phyloP scores from a whole-genome alignment of 345 rosid species.

The Brassica nigra region DNA sequence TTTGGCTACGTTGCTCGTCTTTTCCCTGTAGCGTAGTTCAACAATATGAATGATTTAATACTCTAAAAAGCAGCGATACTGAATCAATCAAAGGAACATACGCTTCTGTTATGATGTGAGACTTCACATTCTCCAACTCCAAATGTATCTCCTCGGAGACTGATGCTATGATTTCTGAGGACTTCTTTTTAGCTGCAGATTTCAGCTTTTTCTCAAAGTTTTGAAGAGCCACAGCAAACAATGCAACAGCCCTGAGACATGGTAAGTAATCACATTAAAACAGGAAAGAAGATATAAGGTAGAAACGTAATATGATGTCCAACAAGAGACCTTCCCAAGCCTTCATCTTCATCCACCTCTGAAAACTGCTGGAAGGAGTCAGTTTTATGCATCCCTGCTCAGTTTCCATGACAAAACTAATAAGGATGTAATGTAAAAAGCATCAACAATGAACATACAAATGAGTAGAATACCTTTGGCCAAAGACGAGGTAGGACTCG shows the following conservation, averaged over 20 bases:
- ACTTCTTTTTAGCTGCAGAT: conserved; percentile 64
- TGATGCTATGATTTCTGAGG: conserved; percentile 72
- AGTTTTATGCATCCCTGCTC: conserved; percentile 50
- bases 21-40: conserved; percentile 53
- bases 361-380: conserved; percentile 51
- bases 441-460: conserved; percentile 4
- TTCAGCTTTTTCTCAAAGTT: conserved; percentile 69
- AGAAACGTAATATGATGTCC: conserved; percentile 9
- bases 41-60: conserved; percentile 34
- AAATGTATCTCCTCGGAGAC: conserved; percentile 64
- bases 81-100: conserved; percentile 43
- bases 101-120: conserved; percentile 73
- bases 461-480: conserved; percentile 55
- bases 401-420: conserved; percentile 20
- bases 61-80: conserved; percentile 20
- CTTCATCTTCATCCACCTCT: conserved; percentile 65
- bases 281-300: conserved; percentile 14
- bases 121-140: conserved; percentile 64
- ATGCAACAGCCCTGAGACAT: conserved; percentile 63
- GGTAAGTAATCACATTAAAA: conserved; percentile 37
- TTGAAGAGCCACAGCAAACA: conserved; percentile 68
- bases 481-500: conserved; percentile 49
- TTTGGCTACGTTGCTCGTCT: conserved; percentile 58
- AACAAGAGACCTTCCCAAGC: conserved; percentile 65
- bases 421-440: conserved; percentile 12